phyloP scores from a whole-genome alignment of 768 basidiomycete genomes.

The Naganishia onofrii region DNA sequence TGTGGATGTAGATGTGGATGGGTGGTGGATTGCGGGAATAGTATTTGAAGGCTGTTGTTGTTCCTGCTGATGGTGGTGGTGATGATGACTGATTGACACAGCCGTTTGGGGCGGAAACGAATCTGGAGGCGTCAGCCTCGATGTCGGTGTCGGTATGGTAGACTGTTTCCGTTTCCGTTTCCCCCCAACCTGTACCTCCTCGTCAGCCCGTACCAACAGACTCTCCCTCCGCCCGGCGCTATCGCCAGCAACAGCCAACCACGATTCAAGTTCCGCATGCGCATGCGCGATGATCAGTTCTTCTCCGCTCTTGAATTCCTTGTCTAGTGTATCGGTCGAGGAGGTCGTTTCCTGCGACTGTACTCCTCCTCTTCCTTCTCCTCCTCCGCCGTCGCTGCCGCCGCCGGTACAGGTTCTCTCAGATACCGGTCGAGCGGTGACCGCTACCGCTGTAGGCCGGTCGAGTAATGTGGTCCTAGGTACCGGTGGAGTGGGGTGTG shows the following conservation, averaged over 20 bases:
- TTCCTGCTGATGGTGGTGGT: no score
- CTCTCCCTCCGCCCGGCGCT: neutral
- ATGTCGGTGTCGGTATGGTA: neutral
- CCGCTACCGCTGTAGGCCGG: no score
- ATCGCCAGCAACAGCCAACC: no score
- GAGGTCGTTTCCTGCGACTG: slow-evolving; percentile 13
- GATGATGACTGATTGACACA: neutral
- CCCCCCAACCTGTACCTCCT: neutral
- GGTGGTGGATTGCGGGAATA: no score
- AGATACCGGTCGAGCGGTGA: no score
- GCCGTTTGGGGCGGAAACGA: neutral
- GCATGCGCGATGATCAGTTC: neutral
- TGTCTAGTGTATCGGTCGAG: slow-evolving; percentile 12
- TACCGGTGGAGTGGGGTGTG: no score
- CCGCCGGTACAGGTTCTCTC: no score
- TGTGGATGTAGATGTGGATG: no score
- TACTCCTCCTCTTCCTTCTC: neutral
- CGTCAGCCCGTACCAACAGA: neutral
- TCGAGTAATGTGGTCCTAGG: no score
- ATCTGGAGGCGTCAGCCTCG: no score
- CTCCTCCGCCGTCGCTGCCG: no score
- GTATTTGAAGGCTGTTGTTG: no score
- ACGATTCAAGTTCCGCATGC: neutral
- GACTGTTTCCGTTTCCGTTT: slow-evolving; percentile 18
- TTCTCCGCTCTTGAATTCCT: slow-evolving; percentile 3